phyloP scores from a whole-genome alignment of 768 basidiomycete genomes.

The Lyophyllum atratum region DNA sequence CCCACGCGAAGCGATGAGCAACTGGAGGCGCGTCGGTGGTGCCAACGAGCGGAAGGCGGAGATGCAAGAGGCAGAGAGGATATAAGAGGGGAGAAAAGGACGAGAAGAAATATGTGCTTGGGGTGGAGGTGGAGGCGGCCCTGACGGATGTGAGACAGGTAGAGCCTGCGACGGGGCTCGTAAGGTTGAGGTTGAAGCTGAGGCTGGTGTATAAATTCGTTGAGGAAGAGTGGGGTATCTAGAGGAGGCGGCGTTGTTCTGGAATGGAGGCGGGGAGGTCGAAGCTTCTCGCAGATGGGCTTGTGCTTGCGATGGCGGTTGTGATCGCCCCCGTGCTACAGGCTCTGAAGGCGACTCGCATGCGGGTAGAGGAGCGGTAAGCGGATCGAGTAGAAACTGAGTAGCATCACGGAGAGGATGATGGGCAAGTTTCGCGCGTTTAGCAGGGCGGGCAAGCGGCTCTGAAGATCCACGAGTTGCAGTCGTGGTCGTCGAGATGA shows the following conservation, averaged over 20 bases:
- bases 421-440: constrained; percentile 17
- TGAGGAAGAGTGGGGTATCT: neutral
- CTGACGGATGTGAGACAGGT: neutral
- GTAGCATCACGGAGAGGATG: constrained; percentile 45
- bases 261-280: neutral
- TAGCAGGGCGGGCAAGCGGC: constrained; percentile 7
- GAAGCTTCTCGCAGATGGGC: neutral
- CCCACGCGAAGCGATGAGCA: constrained; percentile 59
- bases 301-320: neutral
- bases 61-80: constrained; percentile 46
- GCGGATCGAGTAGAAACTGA: constrained; percentile 60
- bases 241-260: neutral
- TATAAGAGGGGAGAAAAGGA: constrained; percentile 36
- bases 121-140: neutral
- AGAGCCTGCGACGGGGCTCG: neutral
- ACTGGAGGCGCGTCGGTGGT: constrained; percentile 66
- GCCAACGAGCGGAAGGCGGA: constrained; percentile 25
- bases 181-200: neutral
- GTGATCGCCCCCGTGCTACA: neutral
- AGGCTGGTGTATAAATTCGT: neutral
- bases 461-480: neutral
- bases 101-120: neutral
- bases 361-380: constrained; percentile 33
- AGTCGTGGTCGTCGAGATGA: neutral
- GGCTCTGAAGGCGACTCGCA: constrained; percentile 10